These are phyloP conservation scores for Pichia exigua DNA, from an alignment of 805 yeast genomes.

Conservation along the genomic window DNA sequence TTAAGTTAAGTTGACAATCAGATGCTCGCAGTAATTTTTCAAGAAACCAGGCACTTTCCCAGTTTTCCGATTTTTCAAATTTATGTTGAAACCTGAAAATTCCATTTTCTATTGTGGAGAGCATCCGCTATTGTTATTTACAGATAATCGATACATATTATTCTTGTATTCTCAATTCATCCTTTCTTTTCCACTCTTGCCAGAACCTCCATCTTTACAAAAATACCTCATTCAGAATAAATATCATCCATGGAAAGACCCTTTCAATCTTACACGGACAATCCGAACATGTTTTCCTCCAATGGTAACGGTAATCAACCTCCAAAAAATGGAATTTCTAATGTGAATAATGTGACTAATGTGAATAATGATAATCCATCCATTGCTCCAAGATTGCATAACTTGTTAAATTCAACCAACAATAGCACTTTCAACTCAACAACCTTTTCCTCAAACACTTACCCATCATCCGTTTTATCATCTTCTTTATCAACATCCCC, in stretches of 20 bases:
- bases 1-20: not conserved
- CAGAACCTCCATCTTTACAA: not conserved
- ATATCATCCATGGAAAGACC: not conserved
- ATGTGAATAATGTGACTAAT: not conserved
- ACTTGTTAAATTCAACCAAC: not conserved
- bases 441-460: not conserved
- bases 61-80: not conserved
- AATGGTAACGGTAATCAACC: not conserved
- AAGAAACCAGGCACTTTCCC: not conserved
- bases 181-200: not conserved
- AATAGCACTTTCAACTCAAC: not conserved
- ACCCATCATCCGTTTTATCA: not conserved
- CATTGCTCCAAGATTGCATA: not conserved
- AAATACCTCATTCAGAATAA: not conserved
- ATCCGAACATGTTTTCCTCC: not conserved
- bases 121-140: not conserved
- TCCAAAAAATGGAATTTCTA: not conserved
- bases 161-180: not conserved
- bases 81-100: not conserved
- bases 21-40: not conserved
- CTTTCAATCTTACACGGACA: not conserved
- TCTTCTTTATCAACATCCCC: not conserved
- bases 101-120: not conserved
- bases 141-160: not conserved
- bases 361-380: not conserved